Evolutionary conservation across 176 grass and related monocot species (phyloP), one percentile per base, ranked within the genome.

Genomic region (Leersia perrieri): DNA sequence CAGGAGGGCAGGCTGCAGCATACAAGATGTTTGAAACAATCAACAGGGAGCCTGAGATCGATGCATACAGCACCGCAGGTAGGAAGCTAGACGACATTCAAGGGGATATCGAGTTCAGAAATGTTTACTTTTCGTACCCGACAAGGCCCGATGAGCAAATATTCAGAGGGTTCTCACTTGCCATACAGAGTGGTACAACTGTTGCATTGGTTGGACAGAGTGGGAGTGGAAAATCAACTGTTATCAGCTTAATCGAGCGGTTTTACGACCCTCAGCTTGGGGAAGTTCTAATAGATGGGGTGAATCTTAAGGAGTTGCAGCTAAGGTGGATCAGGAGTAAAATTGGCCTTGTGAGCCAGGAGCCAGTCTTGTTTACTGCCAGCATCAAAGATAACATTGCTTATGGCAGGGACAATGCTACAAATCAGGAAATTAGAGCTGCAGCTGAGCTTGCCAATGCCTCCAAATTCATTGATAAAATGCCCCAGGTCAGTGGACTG

Each of bases 1-100:
- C 89, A 1, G 85, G 81, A 5, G 94, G 94, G 53, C 94, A 94
- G 78, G 79, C 94, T 5, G 94, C 87, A 15, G 91, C 94, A 42
- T 94, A 94, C 76, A 94, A 93, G 68, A 97, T 97, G 91, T 94
- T 97, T 18, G 84, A 94, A 41, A 94, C 91, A 30, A 97, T 97
- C 60, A 90, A 91, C 42, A 82, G 91, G 77, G 84, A 86, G 51
- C 91, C 94, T 29, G 86, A 94, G 23, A 97, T 97, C 1, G 91
- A 97, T 86, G 60, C 94, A 9, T 94, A 87, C 75, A 87, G 75
- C 36, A 11, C 20, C 13, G 33, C 61, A 67, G 94, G 91, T 78
- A 94, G 83, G 81, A 89, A 70, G 60, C 89, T 90, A 8, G 89
- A 97, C 1, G 91, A 97, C 34, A 91, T 97, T 60, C 87, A 73